These are phyloP conservation scores for Ganoderma resinaceum DNA, from an alignment of 1,284 basidiomycete genomes.

Conservation along the genomic window DNA sequence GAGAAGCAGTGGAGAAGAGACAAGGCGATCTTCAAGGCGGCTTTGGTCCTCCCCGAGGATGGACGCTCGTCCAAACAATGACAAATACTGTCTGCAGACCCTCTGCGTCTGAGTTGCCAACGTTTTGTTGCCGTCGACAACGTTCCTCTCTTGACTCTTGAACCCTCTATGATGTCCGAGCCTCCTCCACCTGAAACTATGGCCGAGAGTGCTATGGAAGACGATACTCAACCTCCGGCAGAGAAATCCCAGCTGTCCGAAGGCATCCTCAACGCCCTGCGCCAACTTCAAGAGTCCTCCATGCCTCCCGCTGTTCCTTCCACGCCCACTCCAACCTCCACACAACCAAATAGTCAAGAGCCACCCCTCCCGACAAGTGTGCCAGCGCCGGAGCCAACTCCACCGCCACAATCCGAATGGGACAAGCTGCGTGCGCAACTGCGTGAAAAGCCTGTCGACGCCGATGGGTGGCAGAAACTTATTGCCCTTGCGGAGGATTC, in stretches of 20 bases:
- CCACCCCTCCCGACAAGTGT: slow-evolving; percentile 12
- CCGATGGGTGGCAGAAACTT: slow-evolving; percentile 73
- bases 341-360: slow-evolving; percentile 37
- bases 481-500: slow-evolving; percentile 71
- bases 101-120: background rate
- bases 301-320: slow-evolving; percentile 12
- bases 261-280: slow-evolving; percentile 49
- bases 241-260: slow-evolving; percentile 48
- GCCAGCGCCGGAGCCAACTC: slow-evolving; percentile 31
- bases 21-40: background rate
- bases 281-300: slow-evolving; percentile 38
- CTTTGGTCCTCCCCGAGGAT: no score
- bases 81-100: slow-evolving; percentile 1
- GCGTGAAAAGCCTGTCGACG: slow-evolving; percentile 62
- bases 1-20: no score
- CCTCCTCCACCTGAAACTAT: slow-evolving; percentile 21
- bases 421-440: slow-evolving; percentile 52
- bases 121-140: background rate
- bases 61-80: background rate
- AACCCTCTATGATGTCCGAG: slow-evolving; percentile 32
- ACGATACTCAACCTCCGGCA: slow-evolving; percentile 13
- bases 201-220: slow-evolving; percentile 17
- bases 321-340: slow-evolving; percentile 24
- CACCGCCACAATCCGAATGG: slow-evolving; percentile 52
- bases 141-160: slow-evolving; percentile 1